Base-by-base conservation (phyloP, 2,329 filamentous ascomycete genomes). In the Piedraia hortae region DNA sequence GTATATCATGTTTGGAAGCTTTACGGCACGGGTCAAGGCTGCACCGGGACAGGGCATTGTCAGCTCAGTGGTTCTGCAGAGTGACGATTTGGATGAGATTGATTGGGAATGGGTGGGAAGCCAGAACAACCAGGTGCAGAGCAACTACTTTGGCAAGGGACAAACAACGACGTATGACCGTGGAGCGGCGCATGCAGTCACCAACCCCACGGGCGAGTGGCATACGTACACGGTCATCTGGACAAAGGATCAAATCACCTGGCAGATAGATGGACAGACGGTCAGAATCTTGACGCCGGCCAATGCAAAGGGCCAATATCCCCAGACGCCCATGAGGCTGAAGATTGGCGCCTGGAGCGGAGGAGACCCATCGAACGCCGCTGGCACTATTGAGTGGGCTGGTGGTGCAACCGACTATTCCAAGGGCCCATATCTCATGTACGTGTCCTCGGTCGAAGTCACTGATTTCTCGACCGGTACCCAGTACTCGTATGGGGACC, bases 1-100 rank as follows among this genome's bases (percentile, higher is more conserved):
- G 62, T 93, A 91, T 56, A 90, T 97, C 51, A 93, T 97, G 85
- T 97, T 91, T 44, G 85, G 85, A 33, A 72, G 69, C 31, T 73
- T 91, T 39, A 72, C 89, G 32, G 62, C 80, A 33, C 68, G 63
- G 14, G 59, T 91, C 53, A 80, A 82, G 48, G 66, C 75, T 12
- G 78, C 85, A 6, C 69, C 78, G 0, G 85, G 85, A 5, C 66
- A 62, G 6, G 85, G 85, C 27, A 91, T 97, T 36, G 80, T 97
- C 32, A 90, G 75, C 45, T 85, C 77, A 20, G 59, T 85, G 7
- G 77, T 97, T 5, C 53, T 97, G 31, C 69, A 89, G 48, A 91
- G 80, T 8, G 82, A 93, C 44, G 62, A 63, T 37, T 59, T 91
- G 19, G 85, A 97, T 46, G 85, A 97, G 51, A 89, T 97, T 39